A percentile compares a stretch with the other conserved stretches of the same genome.
Conservation (phyloP, 306 rosid species). For the Casuarina cunninghamiana region DNA sequence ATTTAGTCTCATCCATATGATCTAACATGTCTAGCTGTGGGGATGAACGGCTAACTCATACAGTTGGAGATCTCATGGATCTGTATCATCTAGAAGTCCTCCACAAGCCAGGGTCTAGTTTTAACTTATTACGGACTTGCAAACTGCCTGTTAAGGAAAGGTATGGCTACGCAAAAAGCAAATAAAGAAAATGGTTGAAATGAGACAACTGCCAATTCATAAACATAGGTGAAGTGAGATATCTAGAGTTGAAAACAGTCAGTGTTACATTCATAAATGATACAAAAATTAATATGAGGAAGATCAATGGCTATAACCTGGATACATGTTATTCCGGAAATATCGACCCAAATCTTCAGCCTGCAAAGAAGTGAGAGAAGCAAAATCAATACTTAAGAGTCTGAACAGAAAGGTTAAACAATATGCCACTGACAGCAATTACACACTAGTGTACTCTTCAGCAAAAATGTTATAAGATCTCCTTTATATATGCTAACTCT, state of each 20-base stretch:
- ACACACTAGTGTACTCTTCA: not conserved
- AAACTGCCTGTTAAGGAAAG: not conserved
- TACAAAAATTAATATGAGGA: constrained; percentile 12
- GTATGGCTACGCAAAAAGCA: not conserved
- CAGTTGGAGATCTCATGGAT: not conserved
- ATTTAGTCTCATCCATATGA: not conserved
- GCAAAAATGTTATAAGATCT: not conserved
- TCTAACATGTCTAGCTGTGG: not conserved
- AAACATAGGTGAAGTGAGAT: not conserved
- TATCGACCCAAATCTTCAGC: constrained; percentile 99
- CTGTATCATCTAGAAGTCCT: not conserved
- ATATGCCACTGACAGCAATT: not conserved
- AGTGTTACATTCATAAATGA: not conserved
- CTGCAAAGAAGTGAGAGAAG: constrained; percentile 43
- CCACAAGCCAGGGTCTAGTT: not conserved
- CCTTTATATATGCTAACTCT: not conserved
- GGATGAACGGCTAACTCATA: not conserved
- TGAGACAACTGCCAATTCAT: not conserved
- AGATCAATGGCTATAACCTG: constrained; percentile 55
- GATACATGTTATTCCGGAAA: constrained; percentile 93
- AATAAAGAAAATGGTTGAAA: not conserved
- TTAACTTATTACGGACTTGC: not conserved
- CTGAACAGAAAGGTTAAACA: constrained; percentile 19
- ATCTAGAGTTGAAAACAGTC: not conserved
- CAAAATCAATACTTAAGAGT: constrained; percentile 18